Base-by-base conservation (phyloP, 140 eudicot genomes). In the Oenanthe javanica region DNA sequence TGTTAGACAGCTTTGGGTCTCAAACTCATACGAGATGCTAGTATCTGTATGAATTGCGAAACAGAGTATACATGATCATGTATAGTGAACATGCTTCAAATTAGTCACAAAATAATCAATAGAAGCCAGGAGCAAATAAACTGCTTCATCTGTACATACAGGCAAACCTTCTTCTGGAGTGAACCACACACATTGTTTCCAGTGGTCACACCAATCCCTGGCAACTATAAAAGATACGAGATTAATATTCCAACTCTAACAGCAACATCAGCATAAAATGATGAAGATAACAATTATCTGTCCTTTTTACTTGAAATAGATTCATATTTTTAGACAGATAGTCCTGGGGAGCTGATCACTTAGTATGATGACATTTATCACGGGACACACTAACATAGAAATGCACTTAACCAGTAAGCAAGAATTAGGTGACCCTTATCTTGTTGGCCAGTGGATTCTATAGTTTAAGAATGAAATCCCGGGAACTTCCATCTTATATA, bases 161-260 rank as follows among this genome's bases (percentile, higher is more conserved):
- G 81, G 77, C 77, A 87, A 78, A 75, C 97, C 97, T 72, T 89
- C 79, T 61, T 86, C 87, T 75, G 89, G 90, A 79, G 82, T 84
- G 81, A 94, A 94, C 96, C 96, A 94, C 23, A 94, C 93, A 85
- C 91, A 89, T 81, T 94, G 98, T 79, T 94, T 94, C 98, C 98
- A 94, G 23, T 94, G 98, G 86, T 94, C 96, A 86, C 98, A 89
- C 98, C 98, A 94, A 80, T 90, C 80, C 50, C 86, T 75, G n/a
- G 84, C 81, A 80, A 87, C 98, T 90, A 83, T 79, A 76, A 38
- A 76, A 55, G 67, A 64, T 86, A 42, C 63, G 42, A 67, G 18
- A 79, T 47, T 0, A 47, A 14, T 75, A 47, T 8, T 14, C 12
- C 5, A 47, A 23, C 15, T 23, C 79, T 27, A 45, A 75, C 2